Percentiles rank a stretch among this genome's conserved stretches.
These are phyloP conservation scores for Hansfordia pulvinata DNA, from an alignment of 2,329 filamentous ascomycete genomes.

Conservation along the genomic window DNA sequence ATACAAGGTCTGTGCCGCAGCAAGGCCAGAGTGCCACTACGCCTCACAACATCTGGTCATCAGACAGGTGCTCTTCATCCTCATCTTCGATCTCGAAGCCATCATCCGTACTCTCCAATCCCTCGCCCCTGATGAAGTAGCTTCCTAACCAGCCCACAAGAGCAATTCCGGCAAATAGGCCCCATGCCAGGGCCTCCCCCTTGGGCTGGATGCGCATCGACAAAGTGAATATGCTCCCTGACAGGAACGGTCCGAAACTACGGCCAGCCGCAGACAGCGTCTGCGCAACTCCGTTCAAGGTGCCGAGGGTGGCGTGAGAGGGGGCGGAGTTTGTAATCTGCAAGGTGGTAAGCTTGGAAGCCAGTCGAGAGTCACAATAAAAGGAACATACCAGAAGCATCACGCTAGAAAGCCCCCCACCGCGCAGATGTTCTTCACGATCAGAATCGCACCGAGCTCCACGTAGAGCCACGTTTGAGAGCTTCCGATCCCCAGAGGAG, in stretches of 20 bases:
- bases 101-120: slow-evolving; percentile 44
- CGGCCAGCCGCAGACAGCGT: slow-evolving; percentile 84
- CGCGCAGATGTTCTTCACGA: slow-evolving; percentile 81
- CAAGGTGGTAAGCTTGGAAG: slow-evolving; percentile 3
- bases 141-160: slow-evolving; percentile 70
- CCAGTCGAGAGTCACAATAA: not conserved
- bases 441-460: slow-evolving; percentile 67
- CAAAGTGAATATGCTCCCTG: slow-evolving; percentile 73
- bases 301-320: slow-evolving; percentile 72
- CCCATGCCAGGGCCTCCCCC: slow-evolving; percentile 77
- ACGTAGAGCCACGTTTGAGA: slow-evolving; percentile 61
- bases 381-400: slow-evolving; percentile 58
- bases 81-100: slow-evolving; percentile 18
- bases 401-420: slow-evolving; percentile 86
- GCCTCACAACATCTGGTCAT: too few species aligned
- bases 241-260: slow-evolving; percentile 77
- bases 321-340: slow-evolving; percentile 90
- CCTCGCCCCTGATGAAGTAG: slow-evolving; percentile 57
- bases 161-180: slow-evolving; percentile 71
- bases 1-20: slow-evolving; percentile 8
- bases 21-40: too few species aligned
- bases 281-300: slow-evolving; percentile 86
- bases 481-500: slow-evolving; percentile 41
- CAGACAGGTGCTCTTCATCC: slow-evolving; percentile 8
- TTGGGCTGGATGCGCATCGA: slow-evolving; percentile 61